A percentile compares a stretch with the other conserved stretches of the same genome.
Evolutionary conservation across 2,329 filamentous ascomycete species (phyloP).

Genomic region (Ciborinia camelliae): DNA sequence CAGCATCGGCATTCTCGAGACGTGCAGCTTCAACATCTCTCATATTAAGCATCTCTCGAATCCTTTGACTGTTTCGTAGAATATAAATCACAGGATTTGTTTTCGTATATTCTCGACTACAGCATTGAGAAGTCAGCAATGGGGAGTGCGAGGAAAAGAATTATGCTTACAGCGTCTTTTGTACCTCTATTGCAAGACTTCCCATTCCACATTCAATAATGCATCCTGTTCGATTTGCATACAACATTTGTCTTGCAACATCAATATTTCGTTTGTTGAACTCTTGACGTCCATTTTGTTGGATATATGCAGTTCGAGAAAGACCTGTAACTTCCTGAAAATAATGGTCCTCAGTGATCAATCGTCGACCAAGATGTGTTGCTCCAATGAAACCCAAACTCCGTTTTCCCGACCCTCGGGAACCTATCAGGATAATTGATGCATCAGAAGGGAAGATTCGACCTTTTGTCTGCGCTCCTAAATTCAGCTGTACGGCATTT

Average conservation of each 20-base stretch:
- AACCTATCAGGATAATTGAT: constrained; percentile 69
- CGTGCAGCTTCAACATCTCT: constrained; percentile 43
- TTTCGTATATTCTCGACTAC: constrained; percentile 52
- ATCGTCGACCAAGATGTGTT: constrained; percentile 62
- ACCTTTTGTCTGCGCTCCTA: constrained; percentile 25
- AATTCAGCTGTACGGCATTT: constrained; percentile 26
- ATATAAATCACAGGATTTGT: constrained; percentile 70
- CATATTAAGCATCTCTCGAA: constrained; percentile 49
- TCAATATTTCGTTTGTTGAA: constrained; percentile 63
- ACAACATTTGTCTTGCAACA: constrained; percentile 58
- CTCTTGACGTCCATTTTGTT: constrained; percentile 55
- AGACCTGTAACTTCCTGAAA: constrained; percentile 64
- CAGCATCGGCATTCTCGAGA: constrained; percentile 44
- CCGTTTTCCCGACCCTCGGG: constrained; percentile 72
- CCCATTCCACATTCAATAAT: constrained; percentile 71
- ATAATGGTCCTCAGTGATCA: constrained; percentile 65
- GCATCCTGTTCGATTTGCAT: constrained; percentile 55
- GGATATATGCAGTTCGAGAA: constrained; percentile 61
- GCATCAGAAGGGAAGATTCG: constrained; percentile 47
- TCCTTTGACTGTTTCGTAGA: constrained; percentile 60
- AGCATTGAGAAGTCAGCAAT: neutral
- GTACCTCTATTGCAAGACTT: constrained; percentile 40
- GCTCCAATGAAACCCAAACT: constrained; percentile 74
- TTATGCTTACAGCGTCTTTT: constrained; percentile 48
- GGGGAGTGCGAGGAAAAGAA: neutral